Base-by-base conservation (phyloP, 2,329 filamentous ascomycete species). In the Fusarium buharicum region DNA sequence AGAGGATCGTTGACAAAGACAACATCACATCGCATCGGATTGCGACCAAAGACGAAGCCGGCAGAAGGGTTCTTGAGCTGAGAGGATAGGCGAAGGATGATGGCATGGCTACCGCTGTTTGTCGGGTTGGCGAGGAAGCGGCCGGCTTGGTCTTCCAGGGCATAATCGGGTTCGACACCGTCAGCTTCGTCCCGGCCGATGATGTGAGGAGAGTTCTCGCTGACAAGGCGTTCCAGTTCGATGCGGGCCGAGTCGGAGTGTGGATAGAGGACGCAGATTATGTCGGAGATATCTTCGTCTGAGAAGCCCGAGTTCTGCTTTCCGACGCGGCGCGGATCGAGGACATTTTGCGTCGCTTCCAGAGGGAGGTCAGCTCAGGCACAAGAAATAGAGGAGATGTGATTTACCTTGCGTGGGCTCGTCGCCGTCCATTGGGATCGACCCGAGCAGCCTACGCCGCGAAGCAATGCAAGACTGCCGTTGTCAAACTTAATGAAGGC, bases 21-120 rank as follows among this genome's bases (percentile, higher is more conserved):
- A 41, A 93, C 77, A 55, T 99, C 95, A 75, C 91, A 95, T 30
- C 85, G 83, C 40, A 75, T 68, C 1, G 76, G 67, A 70, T 95
- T 94, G 51, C 95, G 88, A 27, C 95, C 95, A 75, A 99, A 98
- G 38, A 86, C 84, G 76, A 96, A 98, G 33, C 95, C 95, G 47
- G 86, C 78, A 4, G 79, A 72, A 7, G 89, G 86, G 66, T 90
- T 84, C 71, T 90, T 91, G 58, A 92, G 81, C 6, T 79, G 74
- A 6, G 91, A 89, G 1, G 93, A 96, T 63, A 97, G 84, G 47
- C 92, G 86, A 41, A 98, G 80, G 4, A 92, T 92, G 46, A 98
- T 85, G 71, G 93, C 92, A 68, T 88, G 80, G 60, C 81, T 81
- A 34, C 83, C 81, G 33, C 83, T 76, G 47, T 81, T 80, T 58